Conservation (phyloP, 2,329 filamentous ascomycete genomes). For the Rhinocladiella mackenziei region DNA sequence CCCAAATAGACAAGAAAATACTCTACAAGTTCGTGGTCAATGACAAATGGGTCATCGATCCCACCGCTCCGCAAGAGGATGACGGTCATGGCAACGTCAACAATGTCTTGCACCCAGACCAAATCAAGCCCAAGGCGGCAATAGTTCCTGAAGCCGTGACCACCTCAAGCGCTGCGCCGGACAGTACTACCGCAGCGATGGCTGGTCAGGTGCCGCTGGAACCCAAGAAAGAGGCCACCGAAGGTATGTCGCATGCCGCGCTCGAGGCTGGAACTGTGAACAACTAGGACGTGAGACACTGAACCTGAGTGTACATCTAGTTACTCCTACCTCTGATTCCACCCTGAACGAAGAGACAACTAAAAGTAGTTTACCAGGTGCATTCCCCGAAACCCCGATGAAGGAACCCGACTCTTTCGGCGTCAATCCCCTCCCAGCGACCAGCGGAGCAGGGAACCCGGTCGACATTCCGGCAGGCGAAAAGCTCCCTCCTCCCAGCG, state of each 20-base stretch:
- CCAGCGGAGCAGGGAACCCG: slow-evolving; percentile 66
- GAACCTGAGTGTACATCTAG: slow-evolving; percentile 44
- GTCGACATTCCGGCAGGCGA: slow-evolving; percentile 75
- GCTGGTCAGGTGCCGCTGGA: slow-evolving; percentile 37
- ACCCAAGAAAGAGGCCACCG: slow-evolving; percentile 26
- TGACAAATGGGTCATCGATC: slow-evolving; percentile 81
- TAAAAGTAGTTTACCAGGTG: slow-evolving; percentile 52
- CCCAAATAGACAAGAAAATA: slow-evolving; percentile 65
- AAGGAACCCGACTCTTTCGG: slow-evolving; percentile 28
- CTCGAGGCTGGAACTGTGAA: slow-evolving; percentile 36
- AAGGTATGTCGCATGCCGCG: slow-evolving; percentile 25
- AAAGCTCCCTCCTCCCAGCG: slow-evolving; percentile 61
- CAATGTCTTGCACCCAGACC: slow-evolving; percentile 77
- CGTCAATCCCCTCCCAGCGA: slow-evolving; percentile 58
- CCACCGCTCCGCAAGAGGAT: slow-evolving; percentile 72
- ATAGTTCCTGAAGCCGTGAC: slow-evolving; percentile 24
- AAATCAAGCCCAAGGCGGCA: slow-evolving; percentile 49
- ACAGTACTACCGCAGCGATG: slow-evolving; percentile 63
- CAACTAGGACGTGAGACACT: slow-evolving; percentile 63
- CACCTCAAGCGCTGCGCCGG: slow-evolving; percentile 63
- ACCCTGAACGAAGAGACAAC: slow-evolving; percentile 42
- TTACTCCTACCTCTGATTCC: slow-evolving; percentile 10
- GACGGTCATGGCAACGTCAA: slow-evolving; percentile 83
- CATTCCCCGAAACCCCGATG: slow-evolving; percentile 67
- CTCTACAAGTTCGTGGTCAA: slow-evolving; percentile 99